Evolutionary conservation across 164 flowering plant genomes (phyloP), one percentile per base, ranked within the genome.

Genomic region (Tetracentron sinense): DNA sequence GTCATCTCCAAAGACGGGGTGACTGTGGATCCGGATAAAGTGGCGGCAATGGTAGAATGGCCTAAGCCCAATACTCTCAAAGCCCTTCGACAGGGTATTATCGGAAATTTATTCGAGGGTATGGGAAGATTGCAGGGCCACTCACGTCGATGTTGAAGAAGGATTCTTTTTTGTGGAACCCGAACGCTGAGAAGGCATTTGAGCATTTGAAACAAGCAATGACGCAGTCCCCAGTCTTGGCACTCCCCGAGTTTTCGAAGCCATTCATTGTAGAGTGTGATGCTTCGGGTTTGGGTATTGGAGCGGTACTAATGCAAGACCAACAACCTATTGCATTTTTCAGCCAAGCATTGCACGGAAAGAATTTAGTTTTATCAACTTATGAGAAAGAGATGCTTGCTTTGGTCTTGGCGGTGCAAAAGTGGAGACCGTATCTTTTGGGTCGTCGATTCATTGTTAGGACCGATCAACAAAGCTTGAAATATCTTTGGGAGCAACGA

Each of bases 311-410:
- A 16, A 57, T 20, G 44, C 46, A 57, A 17, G 11, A n/a, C 1
- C 0, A 35, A 57, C 8, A 14, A 20, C 28, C 47, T 1, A 31
- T 33, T 21, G 27, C 47, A 33, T 57, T 33, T 35, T 57, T 57
- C 4, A 57, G 44, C 33, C 47, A 31, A 29, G 28, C 27, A 3
- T 22, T 57, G 12, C 23, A 20, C 7, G 60, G 47, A 0, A 33
- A 57, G 25, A 57, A 57, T 57, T 14, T 33, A 1, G 1, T 6
- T 7, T 57, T 57, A 57, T 57, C 60, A 2, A 57, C 46, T 4
- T 57, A 57, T 57, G 60, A 57, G 8, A 57, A 35, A n/a, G 60
- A 57, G n/a, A 57, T 57, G n/a, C n/a, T n/a, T n/a, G n/a, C n/a
- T n/a, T n/a, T n/a, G n/a, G n/a, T n/a, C n/a, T n/a, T n/a, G n/a